Evolutionary conservation across 768 basidiomycete genomes (phyloP), one percentile per base, ranked within the genome.

Genomic region (Lyophyllum atratum): DNA sequence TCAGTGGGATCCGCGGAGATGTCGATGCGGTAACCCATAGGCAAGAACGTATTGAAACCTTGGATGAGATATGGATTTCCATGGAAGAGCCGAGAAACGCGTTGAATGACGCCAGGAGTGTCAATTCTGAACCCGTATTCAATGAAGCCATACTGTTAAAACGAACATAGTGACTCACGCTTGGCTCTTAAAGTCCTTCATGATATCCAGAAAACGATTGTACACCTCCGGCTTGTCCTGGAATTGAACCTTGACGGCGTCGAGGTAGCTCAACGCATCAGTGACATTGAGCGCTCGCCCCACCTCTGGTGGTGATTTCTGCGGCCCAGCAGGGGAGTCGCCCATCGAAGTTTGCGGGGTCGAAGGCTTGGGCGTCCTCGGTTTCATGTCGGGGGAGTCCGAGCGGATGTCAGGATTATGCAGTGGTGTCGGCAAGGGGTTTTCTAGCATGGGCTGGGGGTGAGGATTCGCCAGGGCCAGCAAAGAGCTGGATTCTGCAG

Each of bases 121-220:
- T 98, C 95, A 71, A 98, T 96, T 54, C 95, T 96, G 75, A 55
- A 51, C 22, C 28, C 46, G 63, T 58, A 39, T 64, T 49, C 42
- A 52, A 59, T 59, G 63, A 47, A 31, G 22, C 17, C 11, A 21
- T 47, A 37, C 29, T 12, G 39, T 26, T 19, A 8, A 15, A n/a
- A 22, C 28, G 26, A 21, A 57, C 25, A 65, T 28, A n/a, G 52
- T 43, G 37, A 80, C 92, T 76, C 72, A 94, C 92, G 76, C 78
- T 75, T 96, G 93, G 66, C 93, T 93, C 77, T 99, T 99, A 74
- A 99, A 99, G 70, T 98, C 95, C 79, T 98, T 98, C 97, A 97
- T 97, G 68, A 97, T 95, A 71, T 96, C 93, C 72, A 95, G 73
- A 68, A 95, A 94, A 62, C 89, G 83, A 70, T 97, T 96, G 80